phyloP scores from a whole-genome alignment of 352 stramenopile species.

The Globisporangium orthogonon region DNA sequence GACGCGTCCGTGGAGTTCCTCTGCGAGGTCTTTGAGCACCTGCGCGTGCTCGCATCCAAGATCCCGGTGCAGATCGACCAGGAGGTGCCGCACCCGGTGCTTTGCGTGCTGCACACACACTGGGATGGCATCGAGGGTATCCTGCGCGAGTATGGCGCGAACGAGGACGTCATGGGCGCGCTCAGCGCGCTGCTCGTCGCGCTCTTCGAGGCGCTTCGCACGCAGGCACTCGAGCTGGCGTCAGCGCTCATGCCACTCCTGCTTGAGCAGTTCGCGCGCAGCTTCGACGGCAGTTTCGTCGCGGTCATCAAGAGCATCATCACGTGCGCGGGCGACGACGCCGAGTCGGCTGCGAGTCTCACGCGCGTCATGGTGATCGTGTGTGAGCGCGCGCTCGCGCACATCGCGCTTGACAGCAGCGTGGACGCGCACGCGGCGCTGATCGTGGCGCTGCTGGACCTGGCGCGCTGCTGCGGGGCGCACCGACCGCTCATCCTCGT shows the following conservation, averaged over 20 bases:
- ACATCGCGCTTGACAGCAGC: conserved; percentile 35
- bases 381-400: conserved; percentile 41
- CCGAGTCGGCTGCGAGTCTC: conserved; percentile 45
- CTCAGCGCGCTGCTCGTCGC: conserved; percentile 51
- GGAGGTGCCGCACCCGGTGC: conserved; percentile 46
- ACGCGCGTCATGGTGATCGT: conserved; percentile 65
- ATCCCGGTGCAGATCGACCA: conserved; percentile 62
- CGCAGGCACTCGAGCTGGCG: conserved; percentile 53
- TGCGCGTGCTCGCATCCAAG: conserved; percentile 45
- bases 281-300: conserved; percentile 53
- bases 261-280: conserved; percentile 55
- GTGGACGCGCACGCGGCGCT: conserved; percentile 51
- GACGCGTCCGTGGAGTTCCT: conserved; percentile 48
- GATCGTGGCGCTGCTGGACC: conserved; percentile 45
- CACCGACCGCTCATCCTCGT: conserved; percentile 59
- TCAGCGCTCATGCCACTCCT: conserved; percentile 54
- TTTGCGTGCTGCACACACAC: conserved; percentile 46
- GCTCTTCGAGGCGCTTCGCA: conserved; percentile 57
- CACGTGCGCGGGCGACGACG: conserved; percentile 49
- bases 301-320: conserved; percentile 70
- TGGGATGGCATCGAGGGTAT: conserved; percentile 53
- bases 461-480: conserved; percentile 47
- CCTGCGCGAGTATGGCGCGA: conserved; percentile 36
- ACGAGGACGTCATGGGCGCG: conserved; percentile 49
- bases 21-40: conserved; percentile 50